Evolutionary conservation across 495 filamentous ascomycete species (phyloP).

Genomic region (Amphirosellinia nigrospora): DNA sequence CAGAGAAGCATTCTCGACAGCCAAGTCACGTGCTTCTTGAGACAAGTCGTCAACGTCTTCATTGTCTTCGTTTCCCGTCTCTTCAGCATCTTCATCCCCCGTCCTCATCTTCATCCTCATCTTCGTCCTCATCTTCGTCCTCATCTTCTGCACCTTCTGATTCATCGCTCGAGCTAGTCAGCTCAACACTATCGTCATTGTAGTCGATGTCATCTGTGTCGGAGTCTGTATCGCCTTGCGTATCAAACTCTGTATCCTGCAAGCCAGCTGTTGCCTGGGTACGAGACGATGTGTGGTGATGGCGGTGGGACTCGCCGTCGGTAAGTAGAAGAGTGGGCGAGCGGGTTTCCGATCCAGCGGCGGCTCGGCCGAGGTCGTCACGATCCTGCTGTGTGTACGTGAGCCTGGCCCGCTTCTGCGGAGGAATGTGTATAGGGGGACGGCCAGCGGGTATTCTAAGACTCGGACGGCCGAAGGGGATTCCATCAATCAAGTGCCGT

Average conservation of each 20-base stretch:
- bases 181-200: slow-evolving; percentile 14
- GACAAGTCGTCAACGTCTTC: slow-evolving; percentile 41
- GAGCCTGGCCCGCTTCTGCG: slow-evolving; percentile 72
- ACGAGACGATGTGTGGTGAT: background rate
- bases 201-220: slow-evolving; percentile 39
- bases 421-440: slow-evolving; percentile 75
- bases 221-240: no score
- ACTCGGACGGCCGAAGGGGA: slow-evolving; percentile 82
- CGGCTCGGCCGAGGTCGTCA: slow-evolving; percentile 38
- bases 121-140: slow-evolving; percentile 26
- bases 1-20: slow-evolving; percentile 30
- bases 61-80: background rate
- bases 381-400: slow-evolving; percentile 47
- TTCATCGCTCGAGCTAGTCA: background rate
- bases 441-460: slow-evolving; percentile 63
- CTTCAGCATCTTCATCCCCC: background rate
- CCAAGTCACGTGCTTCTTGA: slow-evolving; percentile 30
- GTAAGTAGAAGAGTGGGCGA: slow-evolving; percentile 46
- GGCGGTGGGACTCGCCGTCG: slow-evolving; percentile 35
- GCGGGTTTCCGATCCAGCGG: slow-evolving; percentile 32
- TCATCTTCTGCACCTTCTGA: background rate
- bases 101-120: background rate
- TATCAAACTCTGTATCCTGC: slow-evolving; percentile 34
- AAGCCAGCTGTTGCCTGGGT: slow-evolving; percentile 25
- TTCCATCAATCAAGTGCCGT: slow-evolving; percentile 84